Evolutionary conservation across 176 grass and related monocot species (phyloP), one percentile per base, ranked within the genome.

Genomic region (Neostapfia colusana): DNA sequence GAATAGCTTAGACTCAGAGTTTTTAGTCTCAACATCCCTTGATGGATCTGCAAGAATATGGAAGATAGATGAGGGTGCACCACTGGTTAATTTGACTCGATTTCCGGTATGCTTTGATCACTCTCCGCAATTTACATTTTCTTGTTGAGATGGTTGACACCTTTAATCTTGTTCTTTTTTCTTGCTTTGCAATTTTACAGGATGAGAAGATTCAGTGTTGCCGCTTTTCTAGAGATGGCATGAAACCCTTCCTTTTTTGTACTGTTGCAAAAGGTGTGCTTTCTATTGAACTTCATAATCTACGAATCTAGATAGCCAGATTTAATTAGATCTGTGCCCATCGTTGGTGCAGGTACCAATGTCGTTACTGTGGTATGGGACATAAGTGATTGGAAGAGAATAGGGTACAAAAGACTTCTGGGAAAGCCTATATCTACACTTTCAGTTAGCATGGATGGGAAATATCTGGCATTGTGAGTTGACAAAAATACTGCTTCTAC

Each of bases 31-130:
- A 53, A 89, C 95, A 39, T 90, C 92, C 49, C 90, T 80, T 69
- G 95, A 99, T 90, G 91, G 95, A 79, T 90, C 95, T 78, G 92
- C 95, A 76, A 95, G 95, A 87, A 91, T 99, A 76, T 99, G 95
- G 95, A 99, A 95, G 73, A 89, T 95, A 82, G 72, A 85, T 55
- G 95, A 99, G 61, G 95, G 91, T 24, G 24, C 16, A 61, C 95
- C 95, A 46, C 68, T 99, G 74, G 65, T 86, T 38, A 90, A 89
- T 76, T 83, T 99, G 85, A 89, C 79, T 86, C 79, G 95, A 65
- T 91, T 82, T 66, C 65, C 87, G 71, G 95, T 99, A 89, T 81
- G 56, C 23, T 39, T 48, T 44, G 24, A 84, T 74, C 41, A 41
- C 23, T 49, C 50, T 86, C 4, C 57, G 3, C 2, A 40, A 35